phyloP scores from a whole-genome alignment of 371 early-diverging fungal species.

The Actinomortierella ambigua region DNA sequence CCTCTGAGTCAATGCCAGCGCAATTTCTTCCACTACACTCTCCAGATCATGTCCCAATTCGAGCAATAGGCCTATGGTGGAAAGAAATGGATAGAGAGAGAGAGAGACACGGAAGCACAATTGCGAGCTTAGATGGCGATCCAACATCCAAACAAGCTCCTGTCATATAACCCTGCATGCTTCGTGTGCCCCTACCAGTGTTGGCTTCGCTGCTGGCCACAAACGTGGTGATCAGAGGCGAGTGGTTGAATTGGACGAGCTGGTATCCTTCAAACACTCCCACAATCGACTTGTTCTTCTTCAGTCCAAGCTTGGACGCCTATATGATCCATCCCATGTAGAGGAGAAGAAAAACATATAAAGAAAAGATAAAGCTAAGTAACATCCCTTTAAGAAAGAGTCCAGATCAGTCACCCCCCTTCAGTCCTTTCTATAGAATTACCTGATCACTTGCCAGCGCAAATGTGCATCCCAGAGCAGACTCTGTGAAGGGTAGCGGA shows the following conservation, averaged over 20 bases:
- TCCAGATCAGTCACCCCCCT: slow-evolving; percentile 1
- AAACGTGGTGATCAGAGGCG: slow-evolving; percentile 63
- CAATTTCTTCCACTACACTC: slow-evolving; percentile 46
- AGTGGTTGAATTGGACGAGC: slow-evolving; percentile 62
- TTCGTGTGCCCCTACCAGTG: slow-evolving; percentile 50
- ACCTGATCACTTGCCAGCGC: slow-evolving; percentile 47
- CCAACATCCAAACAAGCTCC: too few species aligned
- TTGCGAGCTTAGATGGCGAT: background rate
- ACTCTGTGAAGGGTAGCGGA: slow-evolving; percentile 43
- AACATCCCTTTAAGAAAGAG: background rate
- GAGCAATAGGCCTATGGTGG: slow-evolving; percentile 35
- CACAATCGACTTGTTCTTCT: slow-evolving; percentile 63
- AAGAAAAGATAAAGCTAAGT: background rate
- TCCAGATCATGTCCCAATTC: slow-evolving; percentile 48
- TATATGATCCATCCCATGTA: slow-evolving; percentile 19
- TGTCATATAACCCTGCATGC: background rate
- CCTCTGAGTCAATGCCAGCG: slow-evolving; percentile 43
- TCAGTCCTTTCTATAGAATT: background rate
- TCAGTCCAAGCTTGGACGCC: slow-evolving; percentile 70
- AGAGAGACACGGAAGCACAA: background rate
- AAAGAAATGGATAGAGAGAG: background rate
- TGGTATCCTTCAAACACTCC: slow-evolving; percentile 64
- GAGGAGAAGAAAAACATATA: too few species aligned
- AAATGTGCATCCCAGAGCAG: slow-evolving; percentile 43
- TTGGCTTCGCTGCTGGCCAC: slow-evolving; percentile 61